Conservation (phyloP, 306 rosid species). For the Urtica urens region DNA sequence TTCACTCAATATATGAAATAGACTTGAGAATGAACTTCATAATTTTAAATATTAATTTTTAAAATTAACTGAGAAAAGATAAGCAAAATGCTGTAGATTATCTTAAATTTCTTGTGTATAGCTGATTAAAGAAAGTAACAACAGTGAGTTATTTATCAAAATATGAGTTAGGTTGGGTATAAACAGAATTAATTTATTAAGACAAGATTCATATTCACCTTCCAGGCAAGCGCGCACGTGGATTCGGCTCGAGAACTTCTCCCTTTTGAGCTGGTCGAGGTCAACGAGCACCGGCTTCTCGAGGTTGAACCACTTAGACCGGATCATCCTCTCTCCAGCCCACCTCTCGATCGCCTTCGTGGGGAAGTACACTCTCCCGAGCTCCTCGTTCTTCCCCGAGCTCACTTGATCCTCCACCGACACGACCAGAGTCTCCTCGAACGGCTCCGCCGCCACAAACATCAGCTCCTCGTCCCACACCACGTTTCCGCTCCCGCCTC, state of each 20-base stretch:
- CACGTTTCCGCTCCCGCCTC: constrained; percentile 21
- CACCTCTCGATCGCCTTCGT: constrained; percentile 22
- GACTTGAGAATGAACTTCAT: too few relatives aligned
- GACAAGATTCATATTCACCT: too few relatives aligned
- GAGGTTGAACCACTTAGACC: constrained; percentile 35
- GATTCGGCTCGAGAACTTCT: constrained; percentile 36
- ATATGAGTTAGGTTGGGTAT: too few relatives aligned
- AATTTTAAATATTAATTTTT: too few relatives aligned
- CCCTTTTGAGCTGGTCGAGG: constrained; percentile 30
- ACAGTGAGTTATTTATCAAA: too few relatives aligned
- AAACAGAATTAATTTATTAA: too few relatives aligned
- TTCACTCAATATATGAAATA: too few relatives aligned
- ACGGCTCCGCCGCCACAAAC: constrained; percentile 40
- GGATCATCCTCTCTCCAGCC: constrained; percentile 30
- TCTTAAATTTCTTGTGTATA: too few relatives aligned
- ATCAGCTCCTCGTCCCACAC: constrained; percentile 38
- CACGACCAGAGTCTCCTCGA: constrained; percentile 35
- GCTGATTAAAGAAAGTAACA: too few relatives aligned
- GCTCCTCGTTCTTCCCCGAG: constrained; percentile 35
- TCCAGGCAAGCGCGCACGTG: constrained; percentile 45
- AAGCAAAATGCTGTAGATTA: too few relatives aligned
- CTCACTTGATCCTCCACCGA: constrained; percentile 36
- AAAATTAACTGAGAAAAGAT: too few relatives aligned
- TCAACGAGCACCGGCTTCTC: constrained; percentile 34
- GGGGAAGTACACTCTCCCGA: constrained; percentile 28